Percentiles rank a stretch among this genome's conserved stretches.
These are phyloP conservation scores for Leucocoprinus leucothites DNA, from an alignment of 768 basidiomycete species.

Conservation along the genomic window DNA sequence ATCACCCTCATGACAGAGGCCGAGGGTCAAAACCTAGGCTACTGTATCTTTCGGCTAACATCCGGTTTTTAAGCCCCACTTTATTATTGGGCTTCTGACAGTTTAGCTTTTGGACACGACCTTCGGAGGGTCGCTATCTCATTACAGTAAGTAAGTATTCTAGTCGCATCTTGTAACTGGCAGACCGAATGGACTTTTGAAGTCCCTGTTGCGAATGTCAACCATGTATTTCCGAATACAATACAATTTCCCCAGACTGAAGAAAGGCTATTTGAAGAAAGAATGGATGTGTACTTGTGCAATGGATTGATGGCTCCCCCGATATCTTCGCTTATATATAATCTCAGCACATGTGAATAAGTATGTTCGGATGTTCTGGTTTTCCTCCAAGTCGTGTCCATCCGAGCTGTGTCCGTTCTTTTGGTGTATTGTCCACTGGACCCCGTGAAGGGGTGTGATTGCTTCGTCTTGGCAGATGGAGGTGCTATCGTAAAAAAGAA, in stretches of 20 bases:
- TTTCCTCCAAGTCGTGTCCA: neutral
- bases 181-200: neutral
- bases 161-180: too few relatives aligned
- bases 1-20: neutral
- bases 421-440: too few relatives aligned
- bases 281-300: neutral
- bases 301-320: slow-evolving; percentile 7
- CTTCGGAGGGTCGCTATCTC: neutral
- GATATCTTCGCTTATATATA: neutral
- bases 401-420: too few relatives aligned
- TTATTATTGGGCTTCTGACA: too few relatives aligned
- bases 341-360: neutral
- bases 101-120: neutral
- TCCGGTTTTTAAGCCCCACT: neutral
- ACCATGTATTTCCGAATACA: too few relatives aligned
- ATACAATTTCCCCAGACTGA: too few relatives aligned
- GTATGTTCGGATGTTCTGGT: neutral
- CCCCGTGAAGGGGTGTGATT: too few relatives aligned
- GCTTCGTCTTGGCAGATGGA: too few relatives aligned
- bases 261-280: neutral
- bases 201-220: neutral
- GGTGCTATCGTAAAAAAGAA: too few relatives aligned
- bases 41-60: neutral
- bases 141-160: neutral
- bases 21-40: too few relatives aligned